phyloP scores from a whole-genome alignment of 2,329 filamentous ascomycete genomes.

The Epichloe uncinata region DNA sequence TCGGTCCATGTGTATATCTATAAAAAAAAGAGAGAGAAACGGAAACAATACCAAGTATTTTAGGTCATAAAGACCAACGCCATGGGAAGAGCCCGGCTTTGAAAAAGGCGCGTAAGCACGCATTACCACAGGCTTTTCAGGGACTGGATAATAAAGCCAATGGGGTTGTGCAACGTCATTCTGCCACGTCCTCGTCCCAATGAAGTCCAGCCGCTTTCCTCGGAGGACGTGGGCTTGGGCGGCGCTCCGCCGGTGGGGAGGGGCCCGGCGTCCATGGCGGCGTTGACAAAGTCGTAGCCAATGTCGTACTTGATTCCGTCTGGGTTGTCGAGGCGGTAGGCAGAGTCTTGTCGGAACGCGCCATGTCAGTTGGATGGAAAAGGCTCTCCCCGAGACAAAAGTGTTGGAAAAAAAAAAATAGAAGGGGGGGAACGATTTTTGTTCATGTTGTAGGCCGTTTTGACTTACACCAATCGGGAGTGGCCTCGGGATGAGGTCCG shows the following conservation, averaged over 20 bases:
- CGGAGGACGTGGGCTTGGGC: neutral
- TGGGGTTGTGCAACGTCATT: constrained; percentile 1
- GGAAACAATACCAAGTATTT: neutral
- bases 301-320: constrained; percentile 12
- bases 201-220: neutral
- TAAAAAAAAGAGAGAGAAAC: neutral
- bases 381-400: no score
- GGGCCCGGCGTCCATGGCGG: constrained; percentile 6
- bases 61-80: no score
- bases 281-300: constrained; percentile 12
- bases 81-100: no score
- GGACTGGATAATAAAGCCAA: neutral
- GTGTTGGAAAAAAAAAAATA: no score
- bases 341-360: constrained; percentile 1
- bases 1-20: neutral
- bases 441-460: no score
- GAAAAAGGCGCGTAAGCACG: no score
- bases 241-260: constrained; percentile 1
- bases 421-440: no score
- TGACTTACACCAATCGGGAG: no score
- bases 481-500: no score
- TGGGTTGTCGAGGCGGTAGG: constrained; percentile 9
- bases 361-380: neutral
- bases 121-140: neutral
- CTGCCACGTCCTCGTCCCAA: neutral